phyloP scores from a whole-genome alignment of 208 protist species.

The Leishmania braziliensis region DNA sequence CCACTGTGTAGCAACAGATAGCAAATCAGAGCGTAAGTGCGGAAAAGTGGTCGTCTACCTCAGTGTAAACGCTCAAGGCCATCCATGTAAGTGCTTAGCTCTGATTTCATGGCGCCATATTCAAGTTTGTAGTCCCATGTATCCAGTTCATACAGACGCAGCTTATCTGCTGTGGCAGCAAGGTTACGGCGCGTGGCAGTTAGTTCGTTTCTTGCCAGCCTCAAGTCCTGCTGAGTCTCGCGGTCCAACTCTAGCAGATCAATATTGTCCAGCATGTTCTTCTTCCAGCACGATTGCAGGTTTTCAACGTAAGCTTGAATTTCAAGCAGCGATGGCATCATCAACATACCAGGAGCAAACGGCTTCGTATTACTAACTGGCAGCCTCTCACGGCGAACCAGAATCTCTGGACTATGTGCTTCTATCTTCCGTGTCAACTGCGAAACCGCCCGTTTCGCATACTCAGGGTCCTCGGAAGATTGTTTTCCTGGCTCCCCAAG shows the following conservation, averaged over 20 bases:
- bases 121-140: conserved; percentile 71
- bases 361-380: conserved; percentile 40
- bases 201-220: conserved; percentile 51
- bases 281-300: conserved; percentile 83
- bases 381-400: conserved; percentile 59
- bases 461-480: not conserved
- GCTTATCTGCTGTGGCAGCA: conserved; percentile 48
- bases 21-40: not conserved
- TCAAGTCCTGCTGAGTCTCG: conserved; percentile 60
- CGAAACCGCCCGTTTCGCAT: conserved; percentile 9
- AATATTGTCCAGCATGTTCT: conserved; percentile 64
- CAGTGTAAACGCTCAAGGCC: conserved; percentile 25
- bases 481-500: not conserved
- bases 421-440: conserved; percentile 25
- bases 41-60: not conserved
- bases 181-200: conserved; percentile 42
- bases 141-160: conserved; percentile 82
- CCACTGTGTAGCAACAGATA: not conserved
- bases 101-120: conserved; percentile 62
- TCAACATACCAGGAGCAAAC: conserved; percentile 41
- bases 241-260: conserved; percentile 57
- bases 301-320: conserved; percentile 82
- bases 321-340: conserved; percentile 71
- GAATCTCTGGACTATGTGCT: conserved; percentile 21
- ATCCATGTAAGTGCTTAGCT: conserved; percentile 73